phyloP scores from a whole-genome alignment of 1,284 basidiomycete genomes.

The Malassezia globosa region DNA sequence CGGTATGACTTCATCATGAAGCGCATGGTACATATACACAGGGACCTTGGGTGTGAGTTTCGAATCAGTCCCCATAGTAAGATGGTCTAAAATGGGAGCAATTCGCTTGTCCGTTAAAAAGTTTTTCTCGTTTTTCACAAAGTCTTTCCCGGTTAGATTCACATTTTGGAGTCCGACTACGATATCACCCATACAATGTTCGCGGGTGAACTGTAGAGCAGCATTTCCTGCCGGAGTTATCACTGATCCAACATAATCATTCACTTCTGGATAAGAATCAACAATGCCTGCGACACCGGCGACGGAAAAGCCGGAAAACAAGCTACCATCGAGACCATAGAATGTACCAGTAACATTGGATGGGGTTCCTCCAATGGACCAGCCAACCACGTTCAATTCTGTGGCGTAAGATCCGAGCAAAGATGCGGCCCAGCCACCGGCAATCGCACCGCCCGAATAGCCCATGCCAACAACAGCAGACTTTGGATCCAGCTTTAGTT shows the following conservation, averaged over 20 bases:
- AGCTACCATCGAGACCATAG: constrained; percentile 2
- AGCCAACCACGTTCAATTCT: constrained; percentile 30
- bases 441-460: constrained; percentile 35
- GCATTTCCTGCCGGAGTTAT: constrained; percentile 24
- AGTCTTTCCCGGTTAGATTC: not conserved
- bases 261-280: constrained; percentile 25
- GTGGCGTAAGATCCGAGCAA: constrained; percentile 26
- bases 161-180: constrained; percentile 21
- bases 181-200: constrained; percentile 19
- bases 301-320: constrained; percentile 30
- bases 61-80: constrained; percentile 7
- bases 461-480: constrained; percentile 23
- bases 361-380: constrained; percentile 37
- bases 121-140: constrained; percentile 4
- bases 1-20: constrained; percentile 36
- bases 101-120: constrained; percentile 2
- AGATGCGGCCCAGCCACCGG: constrained; percentile 26
- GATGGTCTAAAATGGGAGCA: not conserved
- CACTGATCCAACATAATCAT: constrained; percentile 21
- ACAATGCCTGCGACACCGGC: constrained; percentile 32
- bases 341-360: constrained; percentile 26
- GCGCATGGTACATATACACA: constrained; percentile 31
- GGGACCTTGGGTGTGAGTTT: constrained; percentile 24
- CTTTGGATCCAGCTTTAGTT: constrained; percentile 18
- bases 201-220: constrained; percentile 19